phyloP scores from a whole-genome alignment of 2,329 filamentous ascomycete genomes.

The Paraconiothyrium brasiliense region DNA sequence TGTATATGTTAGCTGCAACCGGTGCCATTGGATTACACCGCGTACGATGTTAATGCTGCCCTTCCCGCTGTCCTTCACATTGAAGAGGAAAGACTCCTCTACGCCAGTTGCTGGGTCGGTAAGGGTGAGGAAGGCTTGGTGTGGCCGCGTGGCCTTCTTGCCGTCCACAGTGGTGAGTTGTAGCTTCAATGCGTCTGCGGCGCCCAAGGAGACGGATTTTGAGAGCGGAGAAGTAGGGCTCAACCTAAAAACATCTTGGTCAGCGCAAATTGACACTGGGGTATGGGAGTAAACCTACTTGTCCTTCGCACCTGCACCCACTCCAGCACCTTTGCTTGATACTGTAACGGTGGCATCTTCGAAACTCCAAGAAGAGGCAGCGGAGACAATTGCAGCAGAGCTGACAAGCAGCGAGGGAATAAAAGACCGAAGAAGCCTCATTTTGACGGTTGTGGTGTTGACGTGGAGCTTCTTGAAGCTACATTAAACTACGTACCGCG shows the following conservation, averaged over 20 bases:
- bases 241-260: constrained; percentile 47
- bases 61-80: constrained; percentile 87
- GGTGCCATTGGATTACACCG: constrained; percentile 16
- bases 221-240: constrained; percentile 65
- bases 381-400: constrained; percentile 54
- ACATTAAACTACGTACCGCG: constrained; percentile 20
- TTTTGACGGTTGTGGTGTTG: constrained; percentile 41
- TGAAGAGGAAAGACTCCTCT: constrained; percentile 86
- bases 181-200: constrained; percentile 80
- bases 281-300: constrained; percentile 61
- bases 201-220: constrained; percentile 71
- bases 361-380: constrained; percentile 74
- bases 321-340: constrained; percentile 66
- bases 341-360: constrained; percentile 76
- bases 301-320: constrained; percentile 65
- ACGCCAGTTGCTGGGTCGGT: constrained; percentile 78
- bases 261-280: neutral
- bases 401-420: constrained; percentile 54
- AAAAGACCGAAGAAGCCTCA: constrained; percentile 55
- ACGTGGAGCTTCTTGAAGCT: constrained; percentile 36
- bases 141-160: constrained; percentile 81
- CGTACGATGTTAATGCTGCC: constrained; percentile 84
- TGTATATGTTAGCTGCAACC: constrained; percentile 54
- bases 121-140: constrained; percentile 91
- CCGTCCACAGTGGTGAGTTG: constrained; percentile 82